phyloP scores from a whole-genome alignment of 2,329 filamentous ascomycete genomes.

The Diplodia scrobiculata region DNA sequence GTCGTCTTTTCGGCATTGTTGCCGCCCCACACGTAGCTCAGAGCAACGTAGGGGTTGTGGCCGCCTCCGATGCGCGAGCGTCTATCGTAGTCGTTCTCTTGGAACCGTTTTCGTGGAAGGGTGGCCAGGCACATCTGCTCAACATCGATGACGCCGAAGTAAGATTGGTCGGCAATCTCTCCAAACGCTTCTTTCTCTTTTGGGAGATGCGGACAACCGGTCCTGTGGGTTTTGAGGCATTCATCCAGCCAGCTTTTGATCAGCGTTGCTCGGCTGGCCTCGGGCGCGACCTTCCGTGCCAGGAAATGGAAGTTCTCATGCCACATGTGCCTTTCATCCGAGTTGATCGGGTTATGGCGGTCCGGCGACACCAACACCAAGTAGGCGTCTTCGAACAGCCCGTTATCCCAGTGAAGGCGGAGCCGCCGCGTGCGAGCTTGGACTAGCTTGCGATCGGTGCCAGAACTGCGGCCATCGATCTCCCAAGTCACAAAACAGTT shows the following conservation, averaged over 20 bases:
- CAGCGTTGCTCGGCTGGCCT: constrained; percentile 5
- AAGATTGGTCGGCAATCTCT: constrained; percentile 15
- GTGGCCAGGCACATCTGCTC: constrained; percentile 25
- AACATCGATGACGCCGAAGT: constrained; percentile 28
- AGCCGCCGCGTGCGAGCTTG: constrained; percentile 25
- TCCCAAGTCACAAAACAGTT: constrained; percentile 30
- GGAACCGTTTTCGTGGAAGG: background rate
- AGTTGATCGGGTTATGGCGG: background rate
- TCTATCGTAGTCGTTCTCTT: background rate
- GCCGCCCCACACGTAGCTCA: constrained; percentile 23
- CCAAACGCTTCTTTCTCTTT: background rate
- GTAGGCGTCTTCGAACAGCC: constrained; percentile 11
- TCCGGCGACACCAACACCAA: constrained; percentile 11
- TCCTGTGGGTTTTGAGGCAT: constrained; percentile 14
- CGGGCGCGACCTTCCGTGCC: constrained; percentile 11
- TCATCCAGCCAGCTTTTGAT: constrained; percentile 26
- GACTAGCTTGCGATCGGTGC: background rate
- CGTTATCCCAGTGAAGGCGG: constrained; percentile 21
- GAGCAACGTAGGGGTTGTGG: constrained; percentile 2
- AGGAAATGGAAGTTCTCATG: background rate
- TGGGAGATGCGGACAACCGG: background rate
- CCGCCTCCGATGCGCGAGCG: background rate
- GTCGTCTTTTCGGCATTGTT: background rate
- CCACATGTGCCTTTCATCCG: background rate
- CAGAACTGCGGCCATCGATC: constrained; percentile 26